Base-by-base conservation (phyloP, 768 basidiomycete genomes). In the Pholiota molesta region DNA sequence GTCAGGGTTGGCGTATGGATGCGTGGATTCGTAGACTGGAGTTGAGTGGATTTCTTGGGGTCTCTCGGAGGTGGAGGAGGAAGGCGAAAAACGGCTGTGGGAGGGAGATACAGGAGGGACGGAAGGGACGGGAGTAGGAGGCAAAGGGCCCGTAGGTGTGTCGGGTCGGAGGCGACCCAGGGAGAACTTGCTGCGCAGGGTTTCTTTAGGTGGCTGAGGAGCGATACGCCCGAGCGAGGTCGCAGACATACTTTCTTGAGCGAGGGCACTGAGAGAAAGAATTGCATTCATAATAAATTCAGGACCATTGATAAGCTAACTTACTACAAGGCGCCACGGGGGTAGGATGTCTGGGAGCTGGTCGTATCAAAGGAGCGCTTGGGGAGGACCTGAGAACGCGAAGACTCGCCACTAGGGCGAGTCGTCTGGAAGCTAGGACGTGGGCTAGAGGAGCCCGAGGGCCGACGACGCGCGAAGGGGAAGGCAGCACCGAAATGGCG, bases 1-100 rank as follows among this genome's bases (percentile, higher is more conserved):
- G 63, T 92, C 88, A 8, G 91, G 91, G 67, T 93, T 92, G 56
- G 92, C 92, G 71, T 92, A 94, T 28, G 92, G 92, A 75, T 94
- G 92, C 40, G 82, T 69, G 40, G 71, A 77, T 64, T 80, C 80
- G 62, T 76, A 77, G 44, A 71, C 68, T 26, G 62, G 57, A 28
- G 23, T 55, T 17, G 61, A 52, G 52, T 58, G 55, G 47, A 49
- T 49, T 26, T 49, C 47, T 13, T 26, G 53, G 60, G 55, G 40
- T 51, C 37, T 40, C 21, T 61, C 60, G 39, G 35, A 49, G 9
- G 52, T 52, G 19, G 60, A 52, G 6, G 58, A 47, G 19, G 60
- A 56, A 63, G 31, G 49, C 21, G 28, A 54, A 26, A 55, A 61
- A 35, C 40, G 53, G 33, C 31, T 56, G 51, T 51, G 64, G 52